A percentile compares a stretch with the other conserved stretches of the same genome.
Evolutionary conservation across 2,329 filamentous ascomycete genomes (phyloP).

Genomic region (Periconia digitata): DNA sequence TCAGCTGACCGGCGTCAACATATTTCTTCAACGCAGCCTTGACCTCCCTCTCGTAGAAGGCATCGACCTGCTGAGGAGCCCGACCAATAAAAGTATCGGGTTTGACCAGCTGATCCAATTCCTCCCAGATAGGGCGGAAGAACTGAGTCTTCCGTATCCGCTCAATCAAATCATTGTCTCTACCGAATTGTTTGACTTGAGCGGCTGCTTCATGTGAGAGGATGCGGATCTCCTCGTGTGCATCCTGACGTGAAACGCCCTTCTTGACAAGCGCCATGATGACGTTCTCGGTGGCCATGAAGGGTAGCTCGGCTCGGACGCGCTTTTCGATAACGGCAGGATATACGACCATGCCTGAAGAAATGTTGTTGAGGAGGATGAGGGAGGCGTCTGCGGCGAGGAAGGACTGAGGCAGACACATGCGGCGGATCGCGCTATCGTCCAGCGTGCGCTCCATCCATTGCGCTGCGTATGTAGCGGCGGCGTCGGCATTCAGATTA

Average conservation of each 20-base stretch:
- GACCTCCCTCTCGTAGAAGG: conserved; percentile 55
- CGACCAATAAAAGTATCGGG: conserved; percentile 62
- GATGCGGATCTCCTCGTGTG: conserved; percentile 83
- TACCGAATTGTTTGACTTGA: conserved; percentile 72
- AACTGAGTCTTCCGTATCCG: conserved; percentile 72
- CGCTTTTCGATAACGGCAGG: conserved; percentile 69
- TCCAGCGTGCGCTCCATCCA: conserved; percentile 81
- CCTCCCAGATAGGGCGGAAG: conserved; percentile 70
- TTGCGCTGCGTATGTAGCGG: conserved; percentile 69
- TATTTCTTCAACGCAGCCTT: conserved; percentile 52
- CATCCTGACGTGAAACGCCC: conserved; percentile 74
- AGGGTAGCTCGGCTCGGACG: conserved; percentile 77
- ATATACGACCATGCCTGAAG: conserved; percentile 73
- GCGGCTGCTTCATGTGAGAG: conserved; percentile 74
- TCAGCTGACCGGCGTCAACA: conserved; percentile 25
- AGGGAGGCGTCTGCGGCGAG: conserved; percentile 59
- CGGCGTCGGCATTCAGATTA: conserved; percentile 57
- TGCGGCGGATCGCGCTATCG: conserved; percentile 69
- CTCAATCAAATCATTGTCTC: conserved; percentile 78
- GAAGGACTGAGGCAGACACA: conserved; percentile 53
- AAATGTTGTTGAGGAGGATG: conserved; percentile 73
- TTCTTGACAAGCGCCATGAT: conserved; percentile 69
- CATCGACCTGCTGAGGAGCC: conserved; percentile 56
- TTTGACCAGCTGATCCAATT: conserved; percentile 69
- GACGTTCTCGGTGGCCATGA: conserved; percentile 70